Evolutionary conservation across 768 basidiomycete genomes (phyloP).

Genomic region (Daedaleopsis sinensis): DNA sequence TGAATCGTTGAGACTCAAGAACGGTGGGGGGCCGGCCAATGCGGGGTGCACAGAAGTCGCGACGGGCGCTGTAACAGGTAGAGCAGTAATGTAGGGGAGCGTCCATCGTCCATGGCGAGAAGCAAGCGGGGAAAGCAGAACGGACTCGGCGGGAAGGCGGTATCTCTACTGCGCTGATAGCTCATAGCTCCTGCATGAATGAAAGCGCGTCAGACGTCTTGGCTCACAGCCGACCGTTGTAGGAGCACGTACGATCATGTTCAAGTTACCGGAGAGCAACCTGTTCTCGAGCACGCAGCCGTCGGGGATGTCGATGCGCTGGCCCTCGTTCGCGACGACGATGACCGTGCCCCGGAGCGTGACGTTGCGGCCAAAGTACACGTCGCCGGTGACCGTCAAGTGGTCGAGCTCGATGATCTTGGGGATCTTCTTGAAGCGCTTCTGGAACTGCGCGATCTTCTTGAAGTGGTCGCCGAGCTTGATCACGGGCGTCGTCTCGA

Average conservation of each 20-base stretch:
- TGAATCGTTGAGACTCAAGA: neutral
- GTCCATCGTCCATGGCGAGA: constrained; percentile 7
- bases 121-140: neutral
- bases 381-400: constrained; percentile 90
- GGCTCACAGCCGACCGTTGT: neutral
- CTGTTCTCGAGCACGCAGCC: constrained; percentile 73
- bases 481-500: constrained; percentile 90
- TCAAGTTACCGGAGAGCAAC: constrained; percentile 74
- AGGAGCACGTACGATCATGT: constrained; percentile 58
- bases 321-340: constrained; percentile 77
- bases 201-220: neutral
- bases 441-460: constrained; percentile 92
- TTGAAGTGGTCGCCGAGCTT: constrained; percentile 98
- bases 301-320: constrained; percentile 75
- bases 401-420: constrained; percentile 91
- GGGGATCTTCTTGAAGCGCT: constrained; percentile 94
- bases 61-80: constrained; percentile 3
- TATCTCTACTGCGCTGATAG: constrained; percentile 24
- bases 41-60: neutral
- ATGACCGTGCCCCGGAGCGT: constrained; percentile 91
- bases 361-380: constrained; percentile 86
- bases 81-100: neutral
- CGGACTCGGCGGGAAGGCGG: neutral
- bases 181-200: constrained; percentile 35
- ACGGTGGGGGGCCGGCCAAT: neutral